Evolutionary conservation across 495 filamentous ascomycete species (phyloP), one percentile per base, ranked within the genome.

Genomic region (Mycothermus thermophilus): DNA sequence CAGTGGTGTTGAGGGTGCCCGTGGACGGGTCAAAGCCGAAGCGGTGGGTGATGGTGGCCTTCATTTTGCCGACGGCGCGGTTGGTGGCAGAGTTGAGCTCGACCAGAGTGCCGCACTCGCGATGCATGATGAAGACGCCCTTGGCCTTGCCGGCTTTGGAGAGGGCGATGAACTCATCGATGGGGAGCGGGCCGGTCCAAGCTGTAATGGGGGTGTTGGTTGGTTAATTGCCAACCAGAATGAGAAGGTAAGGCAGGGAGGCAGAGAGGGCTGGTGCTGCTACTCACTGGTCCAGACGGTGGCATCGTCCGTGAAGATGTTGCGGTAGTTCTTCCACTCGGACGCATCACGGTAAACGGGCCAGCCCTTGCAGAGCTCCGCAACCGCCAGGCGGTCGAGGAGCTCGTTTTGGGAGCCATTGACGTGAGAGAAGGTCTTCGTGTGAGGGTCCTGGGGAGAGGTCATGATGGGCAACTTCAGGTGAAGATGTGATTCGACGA

Each of bases 1-100:
- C 35, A 12, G 6, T 1, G 29, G 2, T 13, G 15, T 20, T 20
- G 15, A 3, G 5, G 30, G 16, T 18, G 17, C 25, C 37, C 14
- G 27, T 37, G 15, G 47, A 37, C 1, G 54, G 51, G 14, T 38
- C 35, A 22, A 69, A 58, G 3, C 29, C 47, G 54, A 79, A 78
- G 21, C 75, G 66, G 51, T 79, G 75, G 2, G 75, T 78, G 51
- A 78, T 79, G 27, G 73, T 77, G 2, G 75, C 75, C 51, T 79
- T 79, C 71, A 79, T 72, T 55, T 78, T 79, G 40, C 72, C 72
- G 5, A 79, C 65, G n/a, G 74, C 75, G n/a, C 74, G 69, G 17
- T 25, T 42, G 12, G 38, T 58, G 22, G 45, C 41, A 11, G 52
- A 40, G 21, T 52, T 62, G 31, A 78, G 66, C 40, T 79, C 75